Evolutionary conservation across 331 rosid species (phyloP).

Genomic region (Telfairia occidentalis): DNA sequence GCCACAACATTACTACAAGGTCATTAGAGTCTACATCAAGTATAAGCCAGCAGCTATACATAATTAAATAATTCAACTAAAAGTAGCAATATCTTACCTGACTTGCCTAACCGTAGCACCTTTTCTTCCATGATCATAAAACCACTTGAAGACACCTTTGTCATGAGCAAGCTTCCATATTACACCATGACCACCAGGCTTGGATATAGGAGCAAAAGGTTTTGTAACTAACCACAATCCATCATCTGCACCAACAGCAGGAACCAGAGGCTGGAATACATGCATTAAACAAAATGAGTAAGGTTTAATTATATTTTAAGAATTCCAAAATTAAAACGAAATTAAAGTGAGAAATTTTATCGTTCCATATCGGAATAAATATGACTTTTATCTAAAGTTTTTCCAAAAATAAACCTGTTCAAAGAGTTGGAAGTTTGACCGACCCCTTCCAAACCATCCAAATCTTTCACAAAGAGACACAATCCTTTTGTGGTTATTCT

Average conservation of each 20-base stretch:
- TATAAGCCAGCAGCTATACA: conserved; percentile 15
- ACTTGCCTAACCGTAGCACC: conserved; percentile 96
- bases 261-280: conserved; percentile 82
- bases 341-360: background rate
- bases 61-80: background rate
- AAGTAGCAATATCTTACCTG: conserved; percentile 40
- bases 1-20: conserved; percentile 88
- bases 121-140: conserved; percentile 71
- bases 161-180: conserved; percentile 95
- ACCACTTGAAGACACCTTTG: conserved; percentile 85
- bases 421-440: conserved; percentile 83
- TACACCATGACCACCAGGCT: conserved; percentile 98
- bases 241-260: conserved; percentile 73
- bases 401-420: conserved; percentile 61
- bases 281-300: conserved; percentile 4
- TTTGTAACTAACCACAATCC: conserved; percentile 78
- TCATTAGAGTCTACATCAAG: conserved; percentile 23
- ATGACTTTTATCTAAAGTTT: background rate
- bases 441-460: conserved; percentile 97
- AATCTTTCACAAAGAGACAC: conserved; percentile 64
- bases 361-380: background rate
- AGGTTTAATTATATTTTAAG: background rate
- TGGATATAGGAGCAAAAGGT: conserved; percentile 66
- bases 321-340: background rate
- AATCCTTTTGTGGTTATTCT: conserved; percentile 72